phyloP scores from a whole-genome alignment of 306 rosid species.

The Malus orientalis region DNA sequence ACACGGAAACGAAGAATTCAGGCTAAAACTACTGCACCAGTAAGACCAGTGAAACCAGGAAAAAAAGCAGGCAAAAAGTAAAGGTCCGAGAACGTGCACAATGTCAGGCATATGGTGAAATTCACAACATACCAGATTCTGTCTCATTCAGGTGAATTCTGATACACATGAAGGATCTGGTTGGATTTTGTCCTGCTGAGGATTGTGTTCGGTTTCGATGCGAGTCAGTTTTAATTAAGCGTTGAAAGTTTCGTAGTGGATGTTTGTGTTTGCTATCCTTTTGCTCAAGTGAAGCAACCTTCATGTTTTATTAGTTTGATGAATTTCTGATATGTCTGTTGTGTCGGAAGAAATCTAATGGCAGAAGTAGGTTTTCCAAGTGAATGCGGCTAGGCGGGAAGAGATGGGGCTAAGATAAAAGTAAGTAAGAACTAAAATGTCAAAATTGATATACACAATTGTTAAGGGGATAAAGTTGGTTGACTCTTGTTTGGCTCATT shows the following conservation, averaged over 20 bases:
- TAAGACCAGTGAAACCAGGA: background rate
- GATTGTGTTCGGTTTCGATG: background rate
- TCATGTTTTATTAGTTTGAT: background rate
- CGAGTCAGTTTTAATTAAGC: background rate
- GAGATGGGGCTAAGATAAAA: too few relatives aligned
- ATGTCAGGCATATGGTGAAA: background rate
- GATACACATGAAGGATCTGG: background rate
- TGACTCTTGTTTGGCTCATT: too few relatives aligned
- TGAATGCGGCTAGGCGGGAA: too few relatives aligned
- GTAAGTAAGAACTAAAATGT: too few relatives aligned
- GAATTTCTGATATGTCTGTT: too few relatives aligned
- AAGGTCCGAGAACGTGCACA: background rate
- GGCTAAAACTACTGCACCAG: background rate
- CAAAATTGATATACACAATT: too few relatives aligned
- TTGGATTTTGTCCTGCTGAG: background rate
- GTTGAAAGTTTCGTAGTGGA: background rate
- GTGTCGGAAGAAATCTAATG: too few relatives aligned
- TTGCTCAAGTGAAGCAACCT: background rate
- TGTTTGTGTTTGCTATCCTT: background rate
- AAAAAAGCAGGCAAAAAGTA: conserved; percentile 1
- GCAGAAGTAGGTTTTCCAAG: too few relatives aligned
- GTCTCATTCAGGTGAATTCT: background rate
- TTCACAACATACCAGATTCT: background rate
- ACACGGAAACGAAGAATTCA: conserved; percentile 21
- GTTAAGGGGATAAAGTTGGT: too few relatives aligned